Conservation (phyloP, 495 filamentous ascomycete genomes). For the Tuber indicum region DNA sequence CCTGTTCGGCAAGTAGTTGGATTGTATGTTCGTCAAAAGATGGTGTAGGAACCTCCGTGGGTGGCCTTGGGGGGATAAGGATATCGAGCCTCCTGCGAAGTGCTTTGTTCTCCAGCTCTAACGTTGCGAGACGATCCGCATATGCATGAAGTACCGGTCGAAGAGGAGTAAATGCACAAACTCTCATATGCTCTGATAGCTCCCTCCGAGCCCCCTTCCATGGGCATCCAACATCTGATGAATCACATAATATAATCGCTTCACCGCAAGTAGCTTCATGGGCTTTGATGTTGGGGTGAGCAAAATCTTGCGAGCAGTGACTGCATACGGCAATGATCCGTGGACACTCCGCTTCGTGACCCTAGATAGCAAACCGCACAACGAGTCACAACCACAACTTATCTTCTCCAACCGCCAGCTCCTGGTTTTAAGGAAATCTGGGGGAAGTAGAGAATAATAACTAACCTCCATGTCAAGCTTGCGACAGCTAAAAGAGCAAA, state of each 20-base stretch:
- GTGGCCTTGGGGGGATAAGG: conserved; percentile 41
- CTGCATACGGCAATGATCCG: conserved; percentile 50
- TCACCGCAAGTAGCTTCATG: conserved; percentile 53
- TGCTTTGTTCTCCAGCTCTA: conserved; percentile 53
- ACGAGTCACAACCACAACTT: not conserved
- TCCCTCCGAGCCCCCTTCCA: conserved; percentile 49
- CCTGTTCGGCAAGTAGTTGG: conserved; percentile 61
- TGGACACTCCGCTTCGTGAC: conserved; percentile 47
- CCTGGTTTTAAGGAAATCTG: not conserved
- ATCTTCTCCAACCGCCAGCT: conserved; percentile 2
- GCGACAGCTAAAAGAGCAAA: conserved; percentile 53
- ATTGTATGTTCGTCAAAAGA: conserved; percentile 49
- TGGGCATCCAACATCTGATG: conserved; percentile 54
- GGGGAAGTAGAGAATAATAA: conserved; percentile 5
- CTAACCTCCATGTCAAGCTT: conserved; percentile 55
- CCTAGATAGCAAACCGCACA: conserved; percentile 7
- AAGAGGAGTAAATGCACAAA: conserved; percentile 55
- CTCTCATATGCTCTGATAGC: conserved; percentile 50
- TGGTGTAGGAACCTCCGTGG: conserved; percentile 5
- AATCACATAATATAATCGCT: conserved; percentile 51
- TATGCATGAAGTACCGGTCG: conserved; percentile 56
- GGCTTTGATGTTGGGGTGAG: conserved; percentile 47
- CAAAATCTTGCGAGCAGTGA: conserved; percentile 50
- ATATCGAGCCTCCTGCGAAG: conserved; percentile 56
- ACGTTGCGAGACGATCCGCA: conserved; percentile 51